phyloP scores from a whole-genome alignment of 805 yeast species.

The Starmerella stigmatis region DNA sequence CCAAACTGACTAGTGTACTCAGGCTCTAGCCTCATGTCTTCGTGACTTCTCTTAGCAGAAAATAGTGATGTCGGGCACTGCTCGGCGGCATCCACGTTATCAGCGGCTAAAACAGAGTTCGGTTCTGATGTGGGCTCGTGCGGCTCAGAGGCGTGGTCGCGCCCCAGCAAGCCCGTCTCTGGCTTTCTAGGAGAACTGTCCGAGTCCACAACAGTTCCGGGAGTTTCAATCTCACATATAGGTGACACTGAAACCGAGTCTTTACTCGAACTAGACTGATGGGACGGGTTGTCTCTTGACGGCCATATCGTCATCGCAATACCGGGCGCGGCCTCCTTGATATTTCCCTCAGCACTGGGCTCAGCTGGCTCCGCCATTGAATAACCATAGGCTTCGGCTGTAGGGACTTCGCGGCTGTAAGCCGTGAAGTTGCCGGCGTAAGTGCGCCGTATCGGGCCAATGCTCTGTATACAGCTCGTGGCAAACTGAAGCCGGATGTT shows the following conservation, averaged over 20 bases:
- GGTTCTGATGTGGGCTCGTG: too few relatives aligned
- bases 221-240: neutral
- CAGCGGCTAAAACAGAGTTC: too few relatives aligned
- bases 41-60: neutral
- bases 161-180: too few relatives aligned
- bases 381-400: slow-evolving; percentile 10
- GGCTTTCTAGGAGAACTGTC: too few relatives aligned
- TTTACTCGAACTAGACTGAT: too few relatives aligned
- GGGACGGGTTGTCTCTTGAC: too few relatives aligned
- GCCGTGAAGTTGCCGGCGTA: slow-evolving; percentile 18
- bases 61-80: neutral
- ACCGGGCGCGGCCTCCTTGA: too few relatives aligned
- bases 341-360: slow-evolving; percentile 1
- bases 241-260: too few relatives aligned
- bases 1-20: neutral
- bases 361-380: slow-evolving; percentile 13
- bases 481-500: slow-evolving; percentile 4
- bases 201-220: neutral
- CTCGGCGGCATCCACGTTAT: too few relatives aligned
- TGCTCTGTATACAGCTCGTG: slow-evolving; percentile 12
- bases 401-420: slow-evolving; percentile 1
- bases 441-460: slow-evolving; percentile 12
- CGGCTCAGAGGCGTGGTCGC: too few relatives aligned
- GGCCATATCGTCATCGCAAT: neutral
- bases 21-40: neutral